Evolutionary conservation across 345 rosid genomes (phyloP).

Genomic region (Boechera divaricarpa): DNA sequence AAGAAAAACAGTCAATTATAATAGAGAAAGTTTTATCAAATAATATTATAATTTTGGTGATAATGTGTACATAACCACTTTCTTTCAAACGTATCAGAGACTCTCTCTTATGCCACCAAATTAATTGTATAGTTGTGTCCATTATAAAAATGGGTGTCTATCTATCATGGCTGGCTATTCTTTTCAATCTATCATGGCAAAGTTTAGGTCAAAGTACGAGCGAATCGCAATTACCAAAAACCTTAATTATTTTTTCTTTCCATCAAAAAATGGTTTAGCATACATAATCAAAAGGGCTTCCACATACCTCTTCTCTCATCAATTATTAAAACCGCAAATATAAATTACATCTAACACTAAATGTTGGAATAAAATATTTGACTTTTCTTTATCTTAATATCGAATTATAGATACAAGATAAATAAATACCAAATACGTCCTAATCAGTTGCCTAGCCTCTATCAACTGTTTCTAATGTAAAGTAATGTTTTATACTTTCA

Average conservation of each 20-base stretch:
- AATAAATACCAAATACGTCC: conserved; percentile 31
- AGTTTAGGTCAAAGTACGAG: conserved; percentile 42
- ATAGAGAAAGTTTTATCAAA: neutral
- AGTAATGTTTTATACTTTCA: conserved; percentile 33
- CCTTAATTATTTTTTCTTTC: conserved; percentile 11
- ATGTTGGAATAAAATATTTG: conserved; percentile 34
- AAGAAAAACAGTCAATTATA: conserved; percentile 25
- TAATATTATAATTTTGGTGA: conserved; percentile 23
- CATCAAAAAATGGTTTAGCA: conserved; percentile 14
- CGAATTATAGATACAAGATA: neutral
- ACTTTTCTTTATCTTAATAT: conserved; percentile 36
- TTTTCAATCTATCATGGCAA: conserved; percentile 35
- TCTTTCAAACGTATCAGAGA: conserved; percentile 40
- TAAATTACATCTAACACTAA: conserved; percentile 25
- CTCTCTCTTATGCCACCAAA: conserved; percentile 36
- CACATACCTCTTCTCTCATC: conserved; percentile 31
- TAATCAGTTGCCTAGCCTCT: conserved; percentile 37
- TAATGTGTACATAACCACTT: conserved; percentile 44
- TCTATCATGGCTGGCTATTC: conserved; percentile 32
- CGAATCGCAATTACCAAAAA: conserved; percentile 28
- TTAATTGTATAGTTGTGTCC: conserved; percentile 16
- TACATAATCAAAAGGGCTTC: conserved; percentile 32
- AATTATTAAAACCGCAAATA: conserved; percentile 29
- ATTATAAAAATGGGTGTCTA: neutral
- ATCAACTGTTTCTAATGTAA: conserved; percentile 27